Base-by-base conservation (phyloP, 148 eudicot genomes). In the Vaccinium vitisidaea region DNA sequence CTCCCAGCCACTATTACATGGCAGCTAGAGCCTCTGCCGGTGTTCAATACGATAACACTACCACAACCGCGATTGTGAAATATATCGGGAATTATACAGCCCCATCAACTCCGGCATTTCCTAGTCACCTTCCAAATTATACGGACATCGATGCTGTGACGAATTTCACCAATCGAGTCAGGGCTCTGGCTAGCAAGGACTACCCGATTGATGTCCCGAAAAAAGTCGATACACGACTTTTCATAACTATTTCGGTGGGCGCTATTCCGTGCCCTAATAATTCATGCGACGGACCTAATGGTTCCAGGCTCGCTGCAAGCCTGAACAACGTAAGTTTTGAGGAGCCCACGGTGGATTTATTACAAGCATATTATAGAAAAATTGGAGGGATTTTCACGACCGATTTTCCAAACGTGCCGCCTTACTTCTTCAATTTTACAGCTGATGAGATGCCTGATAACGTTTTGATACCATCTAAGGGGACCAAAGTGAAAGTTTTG, bases 241-340 rank as follows among this genome's bases (percentile, higher is more conserved):
- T 53, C 32, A 56, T 86, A 83, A 83, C 84, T 1, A 15, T 88
- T n/a, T 52, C 88, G 0, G 52, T 88, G 32, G 78, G 79, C 2
- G n/a, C 82, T 8, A 9, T 83, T n/a, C 88, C 86, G 0, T 84
- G 88, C 27, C 36, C 15, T 0, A 69, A 80, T 1, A 50, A 30
- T 32, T 80, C 88, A 16, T 86, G 84, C 48, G 61, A 71, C 7
- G 90, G 90, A 1, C 90, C 90, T 10, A 32, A 75, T 18, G 82
- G 81, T 1, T 77, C 74, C 50, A 50, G 75, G 53, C 75, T 80
- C 10, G 82, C 90, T 5, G 82, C 86, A 3, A 80, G 84, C 79
- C 23, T 88, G 83, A 88, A 88, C 84, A 88, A 86, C 43, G 12
- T 88, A 2, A 86, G 86, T 43, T 88, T 88, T 59, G 67, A 23